Evolutionary conservation across 371 early-diverging fungal species (phyloP).

Genomic region (Choanephora cucurbitarum): DNA sequence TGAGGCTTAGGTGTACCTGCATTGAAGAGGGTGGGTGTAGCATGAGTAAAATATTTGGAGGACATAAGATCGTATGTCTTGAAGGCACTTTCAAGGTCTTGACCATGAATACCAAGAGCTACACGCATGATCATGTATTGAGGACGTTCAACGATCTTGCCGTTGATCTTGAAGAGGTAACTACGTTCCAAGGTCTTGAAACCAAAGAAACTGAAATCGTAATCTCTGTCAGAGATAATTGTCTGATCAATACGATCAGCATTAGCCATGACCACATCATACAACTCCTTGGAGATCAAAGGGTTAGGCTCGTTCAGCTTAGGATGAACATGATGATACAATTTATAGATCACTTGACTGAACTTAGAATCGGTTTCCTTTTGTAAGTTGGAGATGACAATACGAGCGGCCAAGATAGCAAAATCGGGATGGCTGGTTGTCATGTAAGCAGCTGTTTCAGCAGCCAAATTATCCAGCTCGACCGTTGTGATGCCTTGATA

Average conservation of each 20-base stretch:
- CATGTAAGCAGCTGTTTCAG: slow-evolving; percentile 97
- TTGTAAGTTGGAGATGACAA: slow-evolving; percentile 97
- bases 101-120: slow-evolving; percentile 95
- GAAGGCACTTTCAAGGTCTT: slow-evolving; percentile 91
- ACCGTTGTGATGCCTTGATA: slow-evolving; percentile 97
- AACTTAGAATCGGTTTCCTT: slow-evolving; percentile 96
- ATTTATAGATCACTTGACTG: slow-evolving; percentile 84
- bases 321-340: slow-evolving; percentile 88
- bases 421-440: slow-evolving; percentile 99
- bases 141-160: slow-evolving; percentile 90
- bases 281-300: slow-evolving; percentile 84
- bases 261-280: slow-evolving; percentile 73
- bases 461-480: slow-evolving; percentile 96
- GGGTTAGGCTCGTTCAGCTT: slow-evolving; percentile 85
- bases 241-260: slow-evolving; percentile 87
- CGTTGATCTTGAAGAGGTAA: slow-evolving; percentile 90
- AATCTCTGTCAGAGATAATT: slow-evolving; percentile 96
- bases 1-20: slow-evolving; percentile 97
- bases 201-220: slow-evolving; percentile 97
- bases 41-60: slow-evolving; percentile 96
- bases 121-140: slow-evolving; percentile 99
- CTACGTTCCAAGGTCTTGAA: slow-evolving; percentile 98
- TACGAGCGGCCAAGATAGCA: slow-evolving; percentile 95
- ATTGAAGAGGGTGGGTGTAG: slow-evolving; percentile 99
- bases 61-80: slow-evolving; percentile 98